Conservation (phyloP, 148 eudicot genomes). For the Simmondsia chinensis region DNA sequence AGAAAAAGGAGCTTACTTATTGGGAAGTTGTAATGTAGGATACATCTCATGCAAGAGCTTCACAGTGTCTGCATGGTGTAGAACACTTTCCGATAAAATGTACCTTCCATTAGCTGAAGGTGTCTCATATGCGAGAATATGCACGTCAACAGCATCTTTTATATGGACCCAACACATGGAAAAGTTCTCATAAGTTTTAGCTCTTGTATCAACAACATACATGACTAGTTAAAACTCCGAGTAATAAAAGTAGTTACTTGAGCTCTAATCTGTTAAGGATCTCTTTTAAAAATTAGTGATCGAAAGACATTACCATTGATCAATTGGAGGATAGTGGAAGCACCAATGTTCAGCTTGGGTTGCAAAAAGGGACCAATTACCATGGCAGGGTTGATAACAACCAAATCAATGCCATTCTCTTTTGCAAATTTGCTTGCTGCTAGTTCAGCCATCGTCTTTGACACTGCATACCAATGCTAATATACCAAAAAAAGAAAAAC, state of each 20-base stretch:
- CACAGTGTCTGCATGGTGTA: constrained; percentile 6
- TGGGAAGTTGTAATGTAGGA: constrained; percentile 19
- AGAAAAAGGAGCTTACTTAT: constrained; percentile 14
- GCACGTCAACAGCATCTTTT: constrained; percentile 38
- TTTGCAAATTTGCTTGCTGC: constrained; percentile 22
- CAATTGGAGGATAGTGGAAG: too few relatives aligned
- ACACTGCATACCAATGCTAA: constrained; percentile 1
- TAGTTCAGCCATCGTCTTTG: constrained; percentile 19
- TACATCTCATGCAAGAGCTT: constrained; percentile 20
- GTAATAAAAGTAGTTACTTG: too few relatives aligned
- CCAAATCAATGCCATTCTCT: constrained; percentile 22
- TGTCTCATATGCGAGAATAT: constrained; percentile 32
- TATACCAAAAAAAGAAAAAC: too few relatives aligned
- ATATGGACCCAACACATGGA: constrained; percentile 22
- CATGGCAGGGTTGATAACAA: constrained; percentile 17
- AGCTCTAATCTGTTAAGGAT: too few relatives aligned
- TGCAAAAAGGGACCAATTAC: constrained; percentile 26
- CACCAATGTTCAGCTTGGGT: constrained; percentile 9
- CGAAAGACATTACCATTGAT: too few relatives aligned
- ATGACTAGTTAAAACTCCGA: too few relatives aligned
- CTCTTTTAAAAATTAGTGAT: too few relatives aligned
- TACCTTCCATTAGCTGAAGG: constrained; percentile 41
- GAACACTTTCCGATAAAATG: constrained; percentile 14
- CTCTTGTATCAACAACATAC: constrained; percentile 21
- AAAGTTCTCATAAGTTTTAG: neutral